Percentiles rank a stretch among this genome's conserved stretches.
Conservation (phyloP, 768 basidiomycete species). For the Calocybe indica region DNA sequence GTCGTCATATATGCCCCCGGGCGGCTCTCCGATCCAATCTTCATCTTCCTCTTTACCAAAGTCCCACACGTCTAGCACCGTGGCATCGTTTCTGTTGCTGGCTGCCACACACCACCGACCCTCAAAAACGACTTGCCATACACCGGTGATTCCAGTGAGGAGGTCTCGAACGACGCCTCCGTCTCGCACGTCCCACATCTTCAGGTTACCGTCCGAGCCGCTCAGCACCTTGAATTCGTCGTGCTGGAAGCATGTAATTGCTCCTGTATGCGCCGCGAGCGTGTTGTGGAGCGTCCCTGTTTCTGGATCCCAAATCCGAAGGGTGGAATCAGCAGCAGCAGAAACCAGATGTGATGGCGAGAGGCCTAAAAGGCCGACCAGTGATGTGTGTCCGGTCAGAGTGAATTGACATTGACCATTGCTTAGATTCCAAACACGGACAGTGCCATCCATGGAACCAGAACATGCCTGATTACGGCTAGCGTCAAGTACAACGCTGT, state of each 20-base stretch:
- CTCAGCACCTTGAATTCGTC: slow-evolving; percentile 97
- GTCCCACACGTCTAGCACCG: slow-evolving; percentile 88
- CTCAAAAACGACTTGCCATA: slow-evolving; percentile 98
- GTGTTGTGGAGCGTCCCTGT: slow-evolving; percentile 75
- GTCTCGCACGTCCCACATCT: slow-evolving; percentile 95
- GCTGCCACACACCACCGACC: slow-evolving; percentile 94
- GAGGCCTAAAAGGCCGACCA: slow-evolving; percentile 89
- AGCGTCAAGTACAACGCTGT: slow-evolving; percentile 90
- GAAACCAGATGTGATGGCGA: slow-evolving; percentile 90
- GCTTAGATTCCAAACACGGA: slow-evolving; percentile 88
- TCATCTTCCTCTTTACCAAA: slow-evolving; percentile 72
- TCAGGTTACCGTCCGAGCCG: slow-evolving; percentile 92
- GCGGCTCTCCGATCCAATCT: slow-evolving; percentile 80
- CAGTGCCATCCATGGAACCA: slow-evolving; percentile 97
- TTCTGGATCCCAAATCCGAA: slow-evolving; percentile 92
- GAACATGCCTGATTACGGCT: slow-evolving; percentile 88
- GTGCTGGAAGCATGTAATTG: slow-evolving; percentile 99
- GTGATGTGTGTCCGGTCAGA: slow-evolving; percentile 86
- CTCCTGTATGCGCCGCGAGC: slow-evolving; percentile 87
- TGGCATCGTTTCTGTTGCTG: slow-evolving; percentile 71
- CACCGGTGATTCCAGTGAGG: slow-evolving; percentile 85
- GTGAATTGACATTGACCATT: slow-evolving; percentile 77
- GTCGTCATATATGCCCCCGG: slow-evolving; percentile 70
- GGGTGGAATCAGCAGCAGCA: slow-evolving; percentile 92
- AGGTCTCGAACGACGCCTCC: slow-evolving; percentile 85